Evolutionary conservation across 2,329 filamentous ascomycete species (phyloP).

Genomic region (Aspergillus quadrilineatus): DNA sequence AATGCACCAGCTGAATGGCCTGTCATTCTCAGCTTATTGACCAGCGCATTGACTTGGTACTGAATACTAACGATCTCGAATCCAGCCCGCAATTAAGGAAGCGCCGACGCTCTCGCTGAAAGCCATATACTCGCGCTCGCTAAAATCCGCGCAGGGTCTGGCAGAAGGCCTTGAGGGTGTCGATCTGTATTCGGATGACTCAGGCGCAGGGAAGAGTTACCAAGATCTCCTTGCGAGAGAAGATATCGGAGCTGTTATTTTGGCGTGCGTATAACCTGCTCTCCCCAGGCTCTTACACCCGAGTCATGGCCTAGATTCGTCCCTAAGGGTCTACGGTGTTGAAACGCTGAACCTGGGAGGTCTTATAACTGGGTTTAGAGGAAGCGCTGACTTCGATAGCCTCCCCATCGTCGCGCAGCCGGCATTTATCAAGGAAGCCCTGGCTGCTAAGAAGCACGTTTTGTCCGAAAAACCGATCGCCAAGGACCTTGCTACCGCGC

Average conservation of each 20-base stretch:
- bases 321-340: no score
- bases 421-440: constrained; percentile 50
- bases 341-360: no score
- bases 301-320: no score
- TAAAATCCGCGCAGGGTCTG: constrained; percentile 53
- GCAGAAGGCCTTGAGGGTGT: constrained; percentile 35
- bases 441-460: constrained; percentile 56
- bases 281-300: neutral
- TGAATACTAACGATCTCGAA: neutral
- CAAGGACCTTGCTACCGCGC: constrained; percentile 53
- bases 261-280: constrained; percentile 42
- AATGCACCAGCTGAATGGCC: neutral
- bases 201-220: constrained; percentile 45
- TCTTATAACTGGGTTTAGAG: no score
- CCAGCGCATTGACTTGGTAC: no score
- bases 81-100: constrained; percentile 52
- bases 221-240: constrained; percentile 48
- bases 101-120: constrained; percentile 49
- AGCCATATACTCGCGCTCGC: constrained; percentile 60
- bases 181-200: constrained; percentile 58
- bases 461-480: constrained; percentile 59
- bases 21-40: no score
- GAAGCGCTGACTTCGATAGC: constrained; percentile 25
- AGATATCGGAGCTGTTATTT: constrained; percentile 53
- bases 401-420: constrained; percentile 55